Base-by-base conservation (phyloP, 768 basidiomycete genomes). In the Boletus rubroflammeus region DNA sequence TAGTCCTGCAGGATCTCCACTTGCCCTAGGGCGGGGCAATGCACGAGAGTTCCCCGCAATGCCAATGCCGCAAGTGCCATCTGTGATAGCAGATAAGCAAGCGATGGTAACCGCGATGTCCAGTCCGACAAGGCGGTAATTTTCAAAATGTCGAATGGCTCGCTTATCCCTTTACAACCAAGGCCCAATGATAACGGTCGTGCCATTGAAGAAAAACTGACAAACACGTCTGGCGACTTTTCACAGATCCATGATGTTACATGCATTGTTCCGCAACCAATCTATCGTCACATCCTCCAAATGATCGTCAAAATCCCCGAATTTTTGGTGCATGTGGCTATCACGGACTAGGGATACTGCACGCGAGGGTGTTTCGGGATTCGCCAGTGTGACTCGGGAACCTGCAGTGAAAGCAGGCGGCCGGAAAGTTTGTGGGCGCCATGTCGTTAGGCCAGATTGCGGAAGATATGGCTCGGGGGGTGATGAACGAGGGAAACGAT, bases 261-360 rank as follows among this genome's bases (percentile, higher is more conserved):
- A 75, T 50, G 54, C 66, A 23, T 44, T 58, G 43, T 82, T 81
- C 46, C 65, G 66, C 55, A 82, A 57, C 78, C 79, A 81, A 53
- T 80, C 78, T 53, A 74, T 68, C 39, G 67, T 79, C 45, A 84
- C 83, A 67, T 90, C 83, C 69, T 90, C 90, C 43, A 91, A 68
- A 70, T 91, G 86, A 60, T 91, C 90, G 54, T 92, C 90, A 57
- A 91, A 91, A 67, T 92, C 90, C 5, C 84, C 85, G 53, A 92
- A 84, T 44, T 77, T 73, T 53, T 76, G 71, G 53, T 86, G 83
- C 49, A 76, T 67, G n/a, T 72, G 73, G 39, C 72, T 64, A 41
- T 83, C 77, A 36, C 73, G 75, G 15, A 86, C 81, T 1, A 82
- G 71, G 4, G 67, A 60, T 14, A 81, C 65, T 1, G 85, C 82